These are phyloP conservation scores for Yamadazyma insecticola DNA, from an alignment of 805 yeast species.

Conservation along the genomic window DNA sequence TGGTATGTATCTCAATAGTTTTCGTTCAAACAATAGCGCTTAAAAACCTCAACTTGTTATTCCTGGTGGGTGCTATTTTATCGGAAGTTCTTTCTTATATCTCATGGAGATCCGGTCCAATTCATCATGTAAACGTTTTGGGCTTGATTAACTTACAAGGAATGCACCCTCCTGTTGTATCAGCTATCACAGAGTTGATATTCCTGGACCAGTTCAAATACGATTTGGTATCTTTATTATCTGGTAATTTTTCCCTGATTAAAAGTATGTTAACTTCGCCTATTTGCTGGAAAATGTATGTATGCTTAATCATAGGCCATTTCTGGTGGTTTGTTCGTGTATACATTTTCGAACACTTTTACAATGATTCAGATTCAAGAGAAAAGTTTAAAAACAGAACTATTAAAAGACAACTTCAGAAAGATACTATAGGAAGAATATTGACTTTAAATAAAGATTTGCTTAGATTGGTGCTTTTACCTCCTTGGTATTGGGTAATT, in stretches of 20 bases:
- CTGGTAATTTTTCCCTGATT: constrained; percentile 7
- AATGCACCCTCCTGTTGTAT: constrained; percentile 4
- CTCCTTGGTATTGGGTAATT: constrained; percentile 33
- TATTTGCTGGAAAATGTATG: constrained; percentile 11
- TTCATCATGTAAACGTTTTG: constrained; percentile 3
- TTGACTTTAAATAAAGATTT: constrained; percentile 10
- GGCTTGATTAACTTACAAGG: constrained; percentile 8
- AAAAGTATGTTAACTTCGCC: constrained; percentile 7
- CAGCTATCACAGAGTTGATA: constrained; percentile 6
- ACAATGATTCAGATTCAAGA: constrained; percentile 14
- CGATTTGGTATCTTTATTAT: constrained; percentile 1
- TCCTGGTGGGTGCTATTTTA: constrained; percentile 21
- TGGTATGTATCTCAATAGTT: constrained; percentile 21
- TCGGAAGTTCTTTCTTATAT: constrained; percentile 23
- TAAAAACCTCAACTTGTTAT: constrained; percentile 11
- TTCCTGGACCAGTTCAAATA: background rate
- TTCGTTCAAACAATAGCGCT: constrained; percentile 13
- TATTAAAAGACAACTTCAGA: constrained; percentile 9
- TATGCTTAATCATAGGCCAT: constrained; percentile 21
- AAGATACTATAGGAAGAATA: constrained; percentile 1
- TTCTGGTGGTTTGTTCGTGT: constrained; percentile 29
- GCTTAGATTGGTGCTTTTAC: constrained; percentile 15
- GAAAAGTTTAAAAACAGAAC: constrained; percentile 11
- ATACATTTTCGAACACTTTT: constrained; percentile 7
- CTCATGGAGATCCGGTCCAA: constrained; percentile 25